Evolutionary conservation across 2,329 filamentous ascomycete genomes (phyloP), one percentile per base, ranked within the genome.

Genomic region (Penicillium brasilianum): DNA sequence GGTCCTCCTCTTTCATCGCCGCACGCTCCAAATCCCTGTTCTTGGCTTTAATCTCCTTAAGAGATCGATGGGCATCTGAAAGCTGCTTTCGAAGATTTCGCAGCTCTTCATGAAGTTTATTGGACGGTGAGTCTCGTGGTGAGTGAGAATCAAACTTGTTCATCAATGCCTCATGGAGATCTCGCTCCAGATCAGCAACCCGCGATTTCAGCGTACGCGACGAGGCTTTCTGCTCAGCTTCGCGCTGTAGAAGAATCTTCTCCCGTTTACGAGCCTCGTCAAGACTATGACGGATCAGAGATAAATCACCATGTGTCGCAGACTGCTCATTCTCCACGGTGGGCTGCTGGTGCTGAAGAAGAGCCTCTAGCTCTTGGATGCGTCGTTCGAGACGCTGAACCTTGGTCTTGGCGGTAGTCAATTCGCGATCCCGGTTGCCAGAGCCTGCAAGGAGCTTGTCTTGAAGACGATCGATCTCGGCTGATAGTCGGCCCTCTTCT

Each of bases 181-280:
- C 85, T 43, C 84, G 84, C 72, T 92, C 89, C 16, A 92, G 82
- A 37, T 90, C 86, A 2, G 84, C 80, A 52, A 92, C 83, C 59
- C 88, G 85, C 51, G 84, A 83, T 73, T 89, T 90, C 60, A 90
- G 83, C 20, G 81, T 79, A 61, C 88, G 88, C 60, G 89, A 81
- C 1, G 81, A 78, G 32, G 89, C 85, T 66, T 87, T 89, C 66
- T 89, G 85, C 7, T 84, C 76, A 10, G 83, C 79, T 69, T 91
- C 90, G n/a, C 87, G 86, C 67, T 90, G 85, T 32, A 89, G 76
- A 55, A 87, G 83, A 18, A 87, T 84, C 16, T 85, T 83, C 66
- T 92, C 89, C 66, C 87, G 89, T 69, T 87, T 84, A n/a, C 88
- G 84, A 4, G 88, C 84, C 34, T 83, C 83, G 1, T 85, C 82